Percentiles rank a stretch among this genome's conserved stretches.
phyloP scores from a whole-genome alignment of 2,329 filamentous ascomycete genomes.

The Taxawa tesnikishii region DNA sequence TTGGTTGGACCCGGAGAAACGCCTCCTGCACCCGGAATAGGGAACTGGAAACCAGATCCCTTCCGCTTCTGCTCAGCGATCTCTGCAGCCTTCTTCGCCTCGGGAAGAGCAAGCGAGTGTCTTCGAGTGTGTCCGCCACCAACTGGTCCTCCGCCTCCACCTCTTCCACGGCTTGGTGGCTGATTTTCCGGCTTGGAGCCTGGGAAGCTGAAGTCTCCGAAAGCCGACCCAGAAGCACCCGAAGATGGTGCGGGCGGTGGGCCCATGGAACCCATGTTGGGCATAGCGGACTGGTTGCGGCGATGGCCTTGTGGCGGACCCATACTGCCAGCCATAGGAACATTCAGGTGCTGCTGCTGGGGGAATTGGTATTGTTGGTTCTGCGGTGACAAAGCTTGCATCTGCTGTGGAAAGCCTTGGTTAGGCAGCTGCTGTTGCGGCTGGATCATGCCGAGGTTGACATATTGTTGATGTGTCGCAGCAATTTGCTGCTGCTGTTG shows the following conservation, averaged over 20 bases:
- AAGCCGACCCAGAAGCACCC: conserved; percentile 62
- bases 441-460: conserved; percentile 91
- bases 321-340: conserved; percentile 58
- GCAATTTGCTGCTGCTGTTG: conserved; percentile 97
- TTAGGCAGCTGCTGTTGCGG: conserved; percentile 69
- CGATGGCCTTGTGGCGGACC: conserved; percentile 77
- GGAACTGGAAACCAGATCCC: conserved; percentile 89
- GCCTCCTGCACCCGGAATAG: conserved; percentile 56
- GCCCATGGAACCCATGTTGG: conserved; percentile 81
- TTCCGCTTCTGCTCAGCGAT: conserved; percentile 93
- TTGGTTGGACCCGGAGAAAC: conserved; percentile 33
- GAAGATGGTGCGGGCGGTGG: conserved; percentile 71
- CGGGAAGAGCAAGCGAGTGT: conserved; percentile 86
- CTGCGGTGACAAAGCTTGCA: conserved; percentile 55
- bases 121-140: conserved; percentile 77
- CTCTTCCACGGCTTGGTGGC: conserved; percentile 47
- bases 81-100: conserved; percentile 96
- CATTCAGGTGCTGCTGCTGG: conserved; percentile 53
- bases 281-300: conserved; percentile 93
- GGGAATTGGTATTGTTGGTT: conserved; percentile 76
- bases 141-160: conserved; percentile 57
- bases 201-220: conserved; percentile 59
- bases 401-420: conserved; percentile 64
- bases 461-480: conserved; percentile 91
- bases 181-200: conserved; percentile 42